Conservation (phyloP, 352 stramenopile genomes). For the Globisporangium sylvaticum region DNA sequence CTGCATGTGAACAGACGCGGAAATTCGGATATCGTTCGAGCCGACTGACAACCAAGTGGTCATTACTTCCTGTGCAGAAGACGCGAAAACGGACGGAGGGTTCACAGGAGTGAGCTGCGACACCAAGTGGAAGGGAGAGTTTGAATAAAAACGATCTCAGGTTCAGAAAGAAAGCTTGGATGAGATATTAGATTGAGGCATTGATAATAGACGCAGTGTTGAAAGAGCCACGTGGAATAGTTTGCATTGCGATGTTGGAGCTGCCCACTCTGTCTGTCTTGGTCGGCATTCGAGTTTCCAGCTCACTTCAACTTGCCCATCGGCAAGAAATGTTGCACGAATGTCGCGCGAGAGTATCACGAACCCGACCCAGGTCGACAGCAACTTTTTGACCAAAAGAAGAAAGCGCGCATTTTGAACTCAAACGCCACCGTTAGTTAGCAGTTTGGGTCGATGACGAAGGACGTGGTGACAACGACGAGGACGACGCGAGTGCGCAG, state of each 20-base stretch:
- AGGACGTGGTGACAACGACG: neutral
- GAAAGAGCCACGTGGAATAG: neutral
- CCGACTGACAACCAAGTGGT: conserved; percentile 33
- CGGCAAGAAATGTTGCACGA: conserved; percentile 1
- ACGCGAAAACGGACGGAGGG: conserved; percentile 10
- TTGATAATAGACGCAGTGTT: neutral
- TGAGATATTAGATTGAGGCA: neutral
- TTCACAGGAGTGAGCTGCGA: conserved; percentile 47
- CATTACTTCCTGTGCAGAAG: conserved; percentile 51
- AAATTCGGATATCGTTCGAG: conserved; percentile 61
- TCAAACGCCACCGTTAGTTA: conserved; percentile 1
- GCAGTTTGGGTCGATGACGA: neutral
- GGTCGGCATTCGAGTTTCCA: neutral
- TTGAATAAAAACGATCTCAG: conserved; percentile 35
- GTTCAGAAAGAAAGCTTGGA: neutral
- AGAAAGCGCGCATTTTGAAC: conserved; percentile 8
- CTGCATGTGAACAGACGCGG: conserved; percentile 28
- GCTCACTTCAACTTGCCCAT: conserved; percentile 1
- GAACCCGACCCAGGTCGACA: neutral
- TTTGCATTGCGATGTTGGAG: neutral
- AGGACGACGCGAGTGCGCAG: neutral
- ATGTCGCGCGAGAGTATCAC: neutral
- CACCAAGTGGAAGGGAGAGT: conserved; percentile 61
- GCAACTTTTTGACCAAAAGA: neutral
- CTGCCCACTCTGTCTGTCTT: too few species aligned